Evolutionary conservation across 192 early-diverging fungal species (phyloP).

Genomic region (Entophlyctis luteolus): DNA sequence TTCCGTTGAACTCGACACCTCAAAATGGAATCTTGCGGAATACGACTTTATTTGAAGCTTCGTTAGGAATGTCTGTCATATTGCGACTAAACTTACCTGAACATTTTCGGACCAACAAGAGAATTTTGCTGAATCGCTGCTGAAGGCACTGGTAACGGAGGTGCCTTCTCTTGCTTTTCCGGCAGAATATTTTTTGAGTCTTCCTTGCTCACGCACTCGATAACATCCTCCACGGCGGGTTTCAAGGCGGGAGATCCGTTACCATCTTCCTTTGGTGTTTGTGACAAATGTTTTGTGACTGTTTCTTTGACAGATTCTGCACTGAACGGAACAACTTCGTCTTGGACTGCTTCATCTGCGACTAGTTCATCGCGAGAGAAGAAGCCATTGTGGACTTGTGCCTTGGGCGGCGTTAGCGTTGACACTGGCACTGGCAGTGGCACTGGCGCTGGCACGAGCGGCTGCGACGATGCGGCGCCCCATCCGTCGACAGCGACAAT

Average conservation of each 20-base stretch:
- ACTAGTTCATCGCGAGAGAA: background rate
- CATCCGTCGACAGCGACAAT: no score
- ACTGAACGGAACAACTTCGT: background rate
- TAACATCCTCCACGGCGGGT: background rate
- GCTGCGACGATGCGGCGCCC: background rate
- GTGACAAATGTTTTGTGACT: no score
- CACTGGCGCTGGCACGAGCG: background rate
- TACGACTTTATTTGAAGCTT: conserved; percentile 20
- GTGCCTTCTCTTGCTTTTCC: no score
- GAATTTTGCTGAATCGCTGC: background rate
- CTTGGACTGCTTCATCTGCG: background rate
- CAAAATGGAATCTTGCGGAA: conserved; percentile 39
- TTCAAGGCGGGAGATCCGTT: no score
- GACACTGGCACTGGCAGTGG: no score
- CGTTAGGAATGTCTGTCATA: background rate
- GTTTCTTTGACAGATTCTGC: background rate
- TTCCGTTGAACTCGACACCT: conserved; percentile 55
- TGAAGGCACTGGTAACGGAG: background rate
- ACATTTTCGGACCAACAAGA: conserved; percentile 22
- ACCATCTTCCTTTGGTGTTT: no score
- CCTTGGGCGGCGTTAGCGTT: no score
- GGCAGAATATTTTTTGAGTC: no score
- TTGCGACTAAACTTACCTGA: conserved; percentile 26
- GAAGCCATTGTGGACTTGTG: background rate
- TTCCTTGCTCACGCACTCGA: background rate